Conservation (phyloP, 176 grass and related monocot species). For the Dactylis glomerata region DNA sequence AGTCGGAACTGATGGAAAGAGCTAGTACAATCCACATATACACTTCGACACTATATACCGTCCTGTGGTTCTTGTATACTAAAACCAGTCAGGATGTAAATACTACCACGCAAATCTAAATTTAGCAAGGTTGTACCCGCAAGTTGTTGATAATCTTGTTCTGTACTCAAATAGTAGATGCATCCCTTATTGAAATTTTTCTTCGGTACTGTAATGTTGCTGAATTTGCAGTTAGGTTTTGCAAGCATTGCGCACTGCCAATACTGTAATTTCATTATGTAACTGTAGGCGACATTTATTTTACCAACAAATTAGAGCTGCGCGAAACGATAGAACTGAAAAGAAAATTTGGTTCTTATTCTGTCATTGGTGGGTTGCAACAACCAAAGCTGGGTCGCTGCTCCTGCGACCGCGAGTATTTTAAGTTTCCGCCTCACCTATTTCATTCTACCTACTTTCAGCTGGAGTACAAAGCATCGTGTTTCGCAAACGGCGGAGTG, state of each 20-base stretch:
- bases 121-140: neutral
- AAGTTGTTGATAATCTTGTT: neutral
- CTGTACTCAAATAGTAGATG: neutral
- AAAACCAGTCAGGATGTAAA: neutral
- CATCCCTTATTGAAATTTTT: neutral
- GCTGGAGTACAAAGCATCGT: neutral
- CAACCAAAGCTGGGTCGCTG: neutral
- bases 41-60: too few species aligned
- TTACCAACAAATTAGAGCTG: neutral
- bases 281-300: neutral
- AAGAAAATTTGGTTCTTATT: neutral
- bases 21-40: too few species aligned
- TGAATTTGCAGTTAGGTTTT: neutral
- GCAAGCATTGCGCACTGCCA: neutral
- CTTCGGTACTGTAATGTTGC: neutral
- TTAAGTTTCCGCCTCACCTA: neutral
- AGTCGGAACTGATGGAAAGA: too few species aligned
- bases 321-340: neutral
- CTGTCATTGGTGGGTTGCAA: neutral
- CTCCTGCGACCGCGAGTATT: neutral
- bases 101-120: neutral
- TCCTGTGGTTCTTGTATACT: neutral
- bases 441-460: neutral
- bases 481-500: slow-evolving; percentile 4
- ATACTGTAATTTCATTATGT: neutral